Conservation (phyloP, 2,329 filamentous ascomycete species). For the Rhynchosporium graminicola region DNA sequence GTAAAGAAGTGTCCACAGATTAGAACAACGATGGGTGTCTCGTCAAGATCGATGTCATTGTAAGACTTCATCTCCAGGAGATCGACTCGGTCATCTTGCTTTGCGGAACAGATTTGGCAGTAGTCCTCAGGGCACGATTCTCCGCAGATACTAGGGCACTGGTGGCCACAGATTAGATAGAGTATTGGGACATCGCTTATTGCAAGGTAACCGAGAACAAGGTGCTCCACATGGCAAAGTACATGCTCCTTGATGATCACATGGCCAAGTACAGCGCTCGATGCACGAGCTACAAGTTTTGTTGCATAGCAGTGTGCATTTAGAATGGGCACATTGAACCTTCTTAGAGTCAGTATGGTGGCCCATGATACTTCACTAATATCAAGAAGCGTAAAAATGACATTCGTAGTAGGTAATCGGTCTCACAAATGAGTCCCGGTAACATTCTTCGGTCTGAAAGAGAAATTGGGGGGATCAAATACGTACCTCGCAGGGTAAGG, state of each 20-base stretch:
- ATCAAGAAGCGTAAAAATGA: too few species aligned
- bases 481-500: conserved; percentile 50
- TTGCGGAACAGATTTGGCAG: conserved; percentile 57
- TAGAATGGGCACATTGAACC: conserved; percentile 50
- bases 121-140: conserved; percentile 58
- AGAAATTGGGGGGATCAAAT: background rate
- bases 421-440: too few species aligned
- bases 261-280: conserved; percentile 56
- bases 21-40: conserved; percentile 61
- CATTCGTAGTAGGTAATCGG: too few species aligned
- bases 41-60: conserved; percentile 56
- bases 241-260: conserved; percentile 51
- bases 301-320: conserved; percentile 55
- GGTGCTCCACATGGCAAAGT: conserved; percentile 60
- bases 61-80: conserved; percentile 56
- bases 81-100: conserved; percentile 49
- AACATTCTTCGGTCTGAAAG: background rate
- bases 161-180: conserved; percentile 1
- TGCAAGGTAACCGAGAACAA: conserved; percentile 67
- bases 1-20: conserved; percentile 65
- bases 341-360: conserved; percentile 42
- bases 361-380: background rate
- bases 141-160: conserved; percentile 42
- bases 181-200: conserved; percentile 39
- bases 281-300: conserved; percentile 65